Base-by-base conservation (phyloP, 441 rosid genomes). In the Adansonia grandidieri region DNA sequence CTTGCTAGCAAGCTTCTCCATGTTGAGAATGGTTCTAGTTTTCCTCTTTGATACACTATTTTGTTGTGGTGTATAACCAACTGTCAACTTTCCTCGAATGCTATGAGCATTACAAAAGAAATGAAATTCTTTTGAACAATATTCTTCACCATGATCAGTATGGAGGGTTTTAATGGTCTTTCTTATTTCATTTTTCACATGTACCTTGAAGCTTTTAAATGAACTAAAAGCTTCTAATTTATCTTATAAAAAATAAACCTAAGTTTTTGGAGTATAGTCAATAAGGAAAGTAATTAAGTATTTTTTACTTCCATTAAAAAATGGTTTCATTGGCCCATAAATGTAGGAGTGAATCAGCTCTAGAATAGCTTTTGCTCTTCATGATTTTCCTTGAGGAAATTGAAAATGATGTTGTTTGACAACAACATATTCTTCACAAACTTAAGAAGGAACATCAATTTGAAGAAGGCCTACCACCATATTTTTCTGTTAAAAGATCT, bases 401-500 rank as follows among this genome's bases (percentile, higher is more conserved):
- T 42, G 4, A 9, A 6, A 5, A 11, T 0, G 9, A 70, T 70
- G 74, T 70, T 20, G 17, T 70, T 69, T 69, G 37, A n/a, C n/a
- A n/a, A n/a, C n/a, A n/a, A n/a, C n/a, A n/a, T n/a, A n/a, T n/a
- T n/a, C n/a, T n/a, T n/a, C 73, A 70, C 13, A 70, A 14, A 48
- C 42, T 22, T 70, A 5, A 3, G 74, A 70, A 4, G 42, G 44
- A 70, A 7, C 24, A 7, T 2, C 9, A 70, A 70, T 70, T 13
- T 22, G 40, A 6, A 14, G 77, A 37, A 70, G 58, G 11, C 19
- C 11, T 0, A 2, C 54, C 40, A 71, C 83, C 62, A 76, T 71
- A 10, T 70, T 17, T 24, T 51, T 75, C 14, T 67, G 20, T 32
- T 32, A 0, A 5, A 68, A 15, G 7, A 8, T 68, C 50, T 68